Conservation (phyloP, 1,284 basidiomycete species). For the Cerioporus squamosus region DNA sequence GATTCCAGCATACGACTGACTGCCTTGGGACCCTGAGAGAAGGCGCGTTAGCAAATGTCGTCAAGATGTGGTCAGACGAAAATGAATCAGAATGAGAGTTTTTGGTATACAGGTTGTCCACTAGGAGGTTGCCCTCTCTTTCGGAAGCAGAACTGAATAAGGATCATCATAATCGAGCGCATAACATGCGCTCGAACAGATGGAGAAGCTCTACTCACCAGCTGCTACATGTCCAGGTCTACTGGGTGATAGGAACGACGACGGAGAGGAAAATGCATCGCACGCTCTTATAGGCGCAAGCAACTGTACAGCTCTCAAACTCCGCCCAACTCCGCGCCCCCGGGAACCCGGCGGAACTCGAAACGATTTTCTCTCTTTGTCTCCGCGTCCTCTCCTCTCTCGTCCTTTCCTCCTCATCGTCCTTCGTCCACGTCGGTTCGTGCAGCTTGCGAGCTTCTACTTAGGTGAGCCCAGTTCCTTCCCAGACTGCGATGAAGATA, state of each 20-base stretch:
- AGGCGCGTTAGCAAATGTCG: slow-evolving; percentile 9
- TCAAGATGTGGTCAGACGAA: slow-evolving; percentile 8
- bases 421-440: not conserved
- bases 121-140: slow-evolving; percentile 68
- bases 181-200: not conserved
- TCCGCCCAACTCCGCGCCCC: slow-evolving; percentile 25
- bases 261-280: not conserved
- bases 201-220: slow-evolving; percentile 28
- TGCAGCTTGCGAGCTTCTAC: not conserved
- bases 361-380: not conserved
- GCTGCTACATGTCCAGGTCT: not conserved
- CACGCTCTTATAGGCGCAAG: slow-evolving; percentile 22
- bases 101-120: slow-evolving; percentile 71
- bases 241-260: not conserved
- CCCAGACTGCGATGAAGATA: slow-evolving; percentile 56
- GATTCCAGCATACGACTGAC: no score
- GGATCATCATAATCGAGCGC: slow-evolving; percentile 55
- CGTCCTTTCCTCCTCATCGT: no score
- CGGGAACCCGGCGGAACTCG: not conserved
- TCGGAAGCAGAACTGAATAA: slow-evolving; percentile 85
- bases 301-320: slow-evolving; percentile 36
- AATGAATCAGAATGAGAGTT: slow-evolving; percentile 43
- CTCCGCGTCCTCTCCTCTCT: no score
- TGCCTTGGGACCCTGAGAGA: not conserved
- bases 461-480: slow-evolving; percentile 26